phyloP scores from a whole-genome alignment of 2,329 filamentous ascomycete species.

The Pyrenochaeta sp. region DNA sequence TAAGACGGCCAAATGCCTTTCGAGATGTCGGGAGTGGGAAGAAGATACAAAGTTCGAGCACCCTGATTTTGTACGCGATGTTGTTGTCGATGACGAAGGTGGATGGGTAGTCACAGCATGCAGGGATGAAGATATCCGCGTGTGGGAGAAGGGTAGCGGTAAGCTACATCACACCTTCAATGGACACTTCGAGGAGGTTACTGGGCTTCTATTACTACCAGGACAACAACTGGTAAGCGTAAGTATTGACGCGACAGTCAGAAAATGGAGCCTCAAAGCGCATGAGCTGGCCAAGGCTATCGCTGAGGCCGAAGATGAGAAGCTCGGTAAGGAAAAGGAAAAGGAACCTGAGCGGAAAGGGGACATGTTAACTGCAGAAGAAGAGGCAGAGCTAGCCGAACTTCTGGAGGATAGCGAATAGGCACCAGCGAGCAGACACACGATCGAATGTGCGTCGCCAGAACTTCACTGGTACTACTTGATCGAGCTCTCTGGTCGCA shows the following conservation, averaged over 20 bases:
- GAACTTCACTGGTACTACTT: conserved; percentile 22
- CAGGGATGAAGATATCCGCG: conserved; percentile 87
- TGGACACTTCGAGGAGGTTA: conserved; percentile 95
- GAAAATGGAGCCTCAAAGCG: conserved; percentile 79
- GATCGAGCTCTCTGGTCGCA: conserved; percentile 31
- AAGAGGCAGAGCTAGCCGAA: conserved; percentile 91
- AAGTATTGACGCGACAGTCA: conserved; percentile 87
- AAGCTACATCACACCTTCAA: conserved; percentile 76
- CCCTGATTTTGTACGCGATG: conserved; percentile 87
- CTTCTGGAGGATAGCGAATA: conserved; percentile 80
- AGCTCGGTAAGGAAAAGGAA: conserved; percentile 57
- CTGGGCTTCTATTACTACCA: conserved; percentile 73
- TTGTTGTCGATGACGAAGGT: conserved; percentile 73
- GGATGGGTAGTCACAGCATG: conserved; percentile 88
- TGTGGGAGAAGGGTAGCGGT: conserved; percentile 81
- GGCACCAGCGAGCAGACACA: conserved; percentile 28
- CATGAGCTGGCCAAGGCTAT: conserved; percentile 66
- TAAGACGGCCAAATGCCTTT: conserved; percentile 83
- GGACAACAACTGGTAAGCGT: conserved; percentile 74
- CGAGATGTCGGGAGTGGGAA: conserved; percentile 72
- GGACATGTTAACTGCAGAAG: conserved; percentile 78
- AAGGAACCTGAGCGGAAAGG: conserved; percentile 57
- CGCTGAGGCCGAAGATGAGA: conserved; percentile 59
- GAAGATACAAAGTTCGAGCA: conserved; percentile 78
- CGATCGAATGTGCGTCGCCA: conserved; percentile 26